phyloP scores from a whole-genome alignment of 192 early-diverging fungal genomes.

The Backusella mclennaniae region DNA sequence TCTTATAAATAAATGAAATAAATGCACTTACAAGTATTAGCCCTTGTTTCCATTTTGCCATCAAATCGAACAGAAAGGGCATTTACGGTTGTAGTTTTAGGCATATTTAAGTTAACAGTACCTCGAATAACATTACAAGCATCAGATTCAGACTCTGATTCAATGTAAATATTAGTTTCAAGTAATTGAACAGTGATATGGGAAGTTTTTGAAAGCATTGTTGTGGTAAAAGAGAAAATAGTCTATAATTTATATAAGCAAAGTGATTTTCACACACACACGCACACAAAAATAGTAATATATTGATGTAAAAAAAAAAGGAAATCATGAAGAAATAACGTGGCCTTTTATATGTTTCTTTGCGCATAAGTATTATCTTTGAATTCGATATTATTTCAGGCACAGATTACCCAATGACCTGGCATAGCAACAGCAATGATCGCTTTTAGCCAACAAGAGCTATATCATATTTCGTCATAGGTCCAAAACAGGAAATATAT shows the following conservation, averaged over 20 bases:
- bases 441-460: background rate
- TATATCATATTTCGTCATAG: background rate
- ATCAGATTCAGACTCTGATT: background rate
- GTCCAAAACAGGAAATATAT: background rate
- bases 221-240: background rate
- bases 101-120: background rate
- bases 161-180: conserved; percentile 7
- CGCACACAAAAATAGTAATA: too few relatives aligned
- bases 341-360: background rate
- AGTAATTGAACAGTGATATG: conserved; percentile 12
- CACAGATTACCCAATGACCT: background rate
- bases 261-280: background rate
- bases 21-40: background rate
- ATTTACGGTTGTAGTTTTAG: conserved; percentile 3
- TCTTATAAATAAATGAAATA: background rate
- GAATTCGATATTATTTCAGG: background rate
- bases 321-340: background rate
- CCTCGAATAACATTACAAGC: conserved; percentile 3
- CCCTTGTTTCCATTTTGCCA: background rate
- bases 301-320: background rate
- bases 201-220: conserved; percentile 8
- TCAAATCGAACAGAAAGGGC: conserved; percentile 4
- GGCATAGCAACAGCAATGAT: background rate
- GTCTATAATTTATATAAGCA: background rate
- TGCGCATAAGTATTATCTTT: background rate